Evolutionary conservation across 345 rosid species (phyloP).

Genomic region (Gossypium raimondii): DNA sequence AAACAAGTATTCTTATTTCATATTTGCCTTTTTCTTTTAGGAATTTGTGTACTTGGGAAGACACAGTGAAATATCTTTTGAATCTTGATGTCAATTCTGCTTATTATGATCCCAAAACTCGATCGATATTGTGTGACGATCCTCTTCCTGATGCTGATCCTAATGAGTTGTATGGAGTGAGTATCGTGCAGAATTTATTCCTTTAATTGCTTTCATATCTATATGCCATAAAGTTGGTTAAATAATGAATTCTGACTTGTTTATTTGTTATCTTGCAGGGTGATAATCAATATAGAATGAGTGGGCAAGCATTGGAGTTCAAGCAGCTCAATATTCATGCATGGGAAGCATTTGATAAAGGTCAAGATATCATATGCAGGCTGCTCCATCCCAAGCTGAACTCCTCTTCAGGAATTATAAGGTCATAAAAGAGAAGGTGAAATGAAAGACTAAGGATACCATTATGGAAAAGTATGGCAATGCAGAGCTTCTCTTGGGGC

Average conservation of each 20-base stretch:
- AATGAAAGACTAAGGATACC: too few species aligned
- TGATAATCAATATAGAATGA: too few species aligned
- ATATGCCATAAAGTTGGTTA: not conserved
- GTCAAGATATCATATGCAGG: too few species aligned
- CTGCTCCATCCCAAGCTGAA: too few species aligned
- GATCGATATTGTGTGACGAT: constrained; percentile 77
- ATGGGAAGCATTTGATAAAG: too few species aligned
- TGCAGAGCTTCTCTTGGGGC: too few species aligned
- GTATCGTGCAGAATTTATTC: constrained; percentile 13
- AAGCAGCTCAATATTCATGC: too few species aligned
- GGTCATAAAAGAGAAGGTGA: too few species aligned
- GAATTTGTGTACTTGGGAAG: constrained; percentile 53
- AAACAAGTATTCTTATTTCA: constrained; percentile 3
- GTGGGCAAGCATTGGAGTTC: too few species aligned
- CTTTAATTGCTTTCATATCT: not conserved
- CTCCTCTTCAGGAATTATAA: too few species aligned
- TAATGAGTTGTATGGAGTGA: constrained; percentile 60
- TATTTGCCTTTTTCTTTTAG: constrained; percentile 21
- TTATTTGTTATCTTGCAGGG: too few species aligned
- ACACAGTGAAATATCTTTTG: constrained; percentile 63
- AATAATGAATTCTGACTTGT: not conserved
- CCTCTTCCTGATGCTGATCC: constrained; percentile 81
- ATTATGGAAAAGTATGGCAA: too few species aligned
- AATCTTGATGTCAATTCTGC: constrained; percentile 78
- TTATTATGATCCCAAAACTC: constrained; percentile 73